Conservation (phyloP, 139 green algal species). For the Tetratostichococcus sp. region DNA sequence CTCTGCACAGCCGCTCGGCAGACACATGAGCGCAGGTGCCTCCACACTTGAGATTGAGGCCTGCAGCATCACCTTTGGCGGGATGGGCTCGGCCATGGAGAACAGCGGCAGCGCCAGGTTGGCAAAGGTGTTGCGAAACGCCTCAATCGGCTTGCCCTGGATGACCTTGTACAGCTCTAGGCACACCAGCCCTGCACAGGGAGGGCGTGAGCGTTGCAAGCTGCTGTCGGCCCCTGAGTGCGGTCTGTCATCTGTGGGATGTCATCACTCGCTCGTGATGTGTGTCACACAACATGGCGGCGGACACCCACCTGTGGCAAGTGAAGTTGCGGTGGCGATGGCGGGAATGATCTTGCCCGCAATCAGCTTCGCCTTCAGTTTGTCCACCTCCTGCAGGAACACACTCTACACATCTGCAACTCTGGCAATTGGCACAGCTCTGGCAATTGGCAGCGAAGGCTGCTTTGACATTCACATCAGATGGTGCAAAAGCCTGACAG, state of each 20-base stretch:
- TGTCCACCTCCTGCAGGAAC: constrained; percentile 72
- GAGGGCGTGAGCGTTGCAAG: too few species aligned
- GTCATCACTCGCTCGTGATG: too few species aligned
- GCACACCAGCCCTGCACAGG: constrained; percentile 83
- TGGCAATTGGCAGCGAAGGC: too few species aligned
- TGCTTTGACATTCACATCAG: too few species aligned
- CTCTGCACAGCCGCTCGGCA: too few species aligned
- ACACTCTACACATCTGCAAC: too few species aligned
- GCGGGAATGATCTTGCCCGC: constrained; percentile 96
- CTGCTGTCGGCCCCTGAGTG: too few species aligned
- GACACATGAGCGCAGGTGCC: too few species aligned
- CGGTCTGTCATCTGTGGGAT: too few species aligned
- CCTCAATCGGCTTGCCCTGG: constrained; percentile 67
- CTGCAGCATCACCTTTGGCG: constrained; percentile 57
- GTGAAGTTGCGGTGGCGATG: constrained; percentile 94
- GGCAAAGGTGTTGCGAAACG: constrained; percentile 96
- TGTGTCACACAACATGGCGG: background rate
- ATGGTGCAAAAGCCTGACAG: too few species aligned
- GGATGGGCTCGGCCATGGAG: constrained; percentile 92
- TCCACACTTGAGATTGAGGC: too few species aligned
- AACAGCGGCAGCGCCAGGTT: constrained; percentile 98
- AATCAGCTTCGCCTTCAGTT: constrained; percentile 97
- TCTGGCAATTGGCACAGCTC: too few species aligned
- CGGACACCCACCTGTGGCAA: constrained; percentile 68
- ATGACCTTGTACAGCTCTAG: constrained; percentile 97